A percentile compares a stretch with the other conserved stretches of the same genome.
These are phyloP conservation scores for Tanacetum coccineum DNA, from an alignment of 129 eudicot genomes.

Conservation along the genomic window DNA sequence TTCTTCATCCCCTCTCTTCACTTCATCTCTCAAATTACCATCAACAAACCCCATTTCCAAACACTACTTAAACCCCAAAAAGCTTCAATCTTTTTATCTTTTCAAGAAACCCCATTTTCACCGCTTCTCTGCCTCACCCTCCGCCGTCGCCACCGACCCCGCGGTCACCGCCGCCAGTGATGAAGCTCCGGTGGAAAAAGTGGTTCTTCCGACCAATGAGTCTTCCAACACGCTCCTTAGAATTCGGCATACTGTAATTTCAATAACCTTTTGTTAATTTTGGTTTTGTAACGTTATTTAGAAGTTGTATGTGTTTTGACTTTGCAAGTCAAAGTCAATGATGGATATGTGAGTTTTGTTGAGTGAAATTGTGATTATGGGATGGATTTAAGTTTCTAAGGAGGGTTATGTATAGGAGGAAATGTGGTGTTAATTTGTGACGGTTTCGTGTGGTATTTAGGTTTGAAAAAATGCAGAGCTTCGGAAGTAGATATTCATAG, in stretches of 20 bases:
- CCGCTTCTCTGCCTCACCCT: conserved; percentile 30
- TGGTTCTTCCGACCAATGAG: conserved; percentile 78
- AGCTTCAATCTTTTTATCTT: conserved; percentile 21
- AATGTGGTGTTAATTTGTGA: background rate
- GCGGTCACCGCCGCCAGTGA: no score
- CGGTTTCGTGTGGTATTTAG: background rate
- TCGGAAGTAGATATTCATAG: no score
- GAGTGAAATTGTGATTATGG: background rate
- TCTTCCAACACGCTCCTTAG: conserved; percentile 70
- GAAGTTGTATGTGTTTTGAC: no score
- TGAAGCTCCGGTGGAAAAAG: conserved; percentile 36
- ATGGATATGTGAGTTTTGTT: no score
- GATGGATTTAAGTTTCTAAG: conserved; percentile 5
- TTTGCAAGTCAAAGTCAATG: no score
- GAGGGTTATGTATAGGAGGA: background rate
- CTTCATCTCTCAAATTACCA: conserved; percentile 39
- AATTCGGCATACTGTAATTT: conserved; percentile 86
- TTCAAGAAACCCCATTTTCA: conserved; percentile 28
- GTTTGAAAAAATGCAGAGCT: conserved; percentile 1
- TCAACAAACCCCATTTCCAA: conserved; percentile 30
- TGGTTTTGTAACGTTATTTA: no score
- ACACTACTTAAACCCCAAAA: conserved; percentile 5
- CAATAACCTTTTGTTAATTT: background rate
- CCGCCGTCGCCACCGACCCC: conserved; percentile 50
- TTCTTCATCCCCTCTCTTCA: conserved; percentile 48